These are phyloP conservation scores for Hemisphaericaspora nanyangensis DNA, from an alignment of 805 yeast genomes.

Conservation along the genomic window DNA sequence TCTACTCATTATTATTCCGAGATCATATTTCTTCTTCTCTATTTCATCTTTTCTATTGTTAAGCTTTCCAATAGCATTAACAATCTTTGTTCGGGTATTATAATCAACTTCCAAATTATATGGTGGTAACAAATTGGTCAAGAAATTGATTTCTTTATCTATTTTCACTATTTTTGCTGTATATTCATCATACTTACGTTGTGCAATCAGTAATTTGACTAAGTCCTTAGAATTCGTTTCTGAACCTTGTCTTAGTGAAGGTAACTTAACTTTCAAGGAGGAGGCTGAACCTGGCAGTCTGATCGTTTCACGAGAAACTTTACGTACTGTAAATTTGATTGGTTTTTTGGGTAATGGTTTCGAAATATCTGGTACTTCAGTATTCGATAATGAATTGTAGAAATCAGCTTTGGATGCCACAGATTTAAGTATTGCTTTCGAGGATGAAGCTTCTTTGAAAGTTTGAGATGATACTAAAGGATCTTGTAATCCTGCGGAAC, in stretches of 20 bases:
- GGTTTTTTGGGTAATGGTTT: slow-evolving; percentile 18
- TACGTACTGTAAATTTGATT: slow-evolving; percentile 30
- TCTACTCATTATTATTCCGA: slow-evolving; percentile 40
- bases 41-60: slow-evolving; percentile 38
- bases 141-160: slow-evolving; percentile 36
- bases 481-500: too few relatives aligned
- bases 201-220: slow-evolving; percentile 19
- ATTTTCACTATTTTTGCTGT: slow-evolving; percentile 30
- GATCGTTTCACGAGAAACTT: slow-evolving; percentile 27
- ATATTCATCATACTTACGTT: slow-evolving; percentile 33
- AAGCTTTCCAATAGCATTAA: slow-evolving; percentile 37
- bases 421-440: slow-evolving; percentile 5
- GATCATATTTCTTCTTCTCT: slow-evolving; percentile 36
- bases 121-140: slow-evolving; percentile 39
- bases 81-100: slow-evolving; percentile 36
- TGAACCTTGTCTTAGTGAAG: not conserved
- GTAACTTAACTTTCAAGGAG: not conserved
- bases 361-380: not conserved
- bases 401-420: slow-evolving; percentile 7
- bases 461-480: not conserved
- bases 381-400: slow-evolving; percentile 2
- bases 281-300: slow-evolving; percentile 8
- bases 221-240: slow-evolving; percentile 8
- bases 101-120: slow-evolving; percentile 42
- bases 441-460: not conserved